Conservation (phyloP, 345 rosid species). For the Syzygium grande region DNA sequence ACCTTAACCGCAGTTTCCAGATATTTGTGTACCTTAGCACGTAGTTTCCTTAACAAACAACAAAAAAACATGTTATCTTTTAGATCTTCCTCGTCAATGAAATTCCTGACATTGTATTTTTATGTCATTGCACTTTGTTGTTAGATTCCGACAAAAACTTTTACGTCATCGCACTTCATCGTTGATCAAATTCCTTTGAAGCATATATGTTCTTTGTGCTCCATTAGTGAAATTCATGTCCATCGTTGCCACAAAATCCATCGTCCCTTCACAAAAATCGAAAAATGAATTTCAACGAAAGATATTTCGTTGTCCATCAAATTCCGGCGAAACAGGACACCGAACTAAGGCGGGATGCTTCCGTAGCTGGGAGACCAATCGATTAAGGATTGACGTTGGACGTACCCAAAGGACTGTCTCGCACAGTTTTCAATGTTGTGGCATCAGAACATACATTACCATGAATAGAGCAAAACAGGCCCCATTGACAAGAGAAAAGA, state of each 20-base stretch:
- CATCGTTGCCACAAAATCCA: rapidly evolving
- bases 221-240: not conserved
- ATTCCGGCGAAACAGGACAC: too few relatives aligned
- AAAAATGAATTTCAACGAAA: not conserved
- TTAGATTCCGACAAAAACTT: not conserved
- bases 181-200: rapidly evolving
- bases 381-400: not conserved
- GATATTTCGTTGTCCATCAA: not conserved
- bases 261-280: not conserved
- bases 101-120: not conserved
- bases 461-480: not conserved
- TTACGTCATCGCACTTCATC: rapidly evolving
- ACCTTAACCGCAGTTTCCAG: not conserved
- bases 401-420: not conserved
- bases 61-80: not conserved
- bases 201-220: not conserved
- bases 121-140: rapidly evolving
- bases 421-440: not conserved
- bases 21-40: not conserved
- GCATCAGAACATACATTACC: not conserved
- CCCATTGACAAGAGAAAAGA: not conserved
- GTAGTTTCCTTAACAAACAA: too few relatives aligned
- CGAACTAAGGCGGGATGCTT: not conserved
- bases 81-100: rapidly evolving
- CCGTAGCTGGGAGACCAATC: not conserved